Conservation (phyloP, 2,329 filamentous ascomycete genomes). For the Calonectria ilicicola region DNA sequence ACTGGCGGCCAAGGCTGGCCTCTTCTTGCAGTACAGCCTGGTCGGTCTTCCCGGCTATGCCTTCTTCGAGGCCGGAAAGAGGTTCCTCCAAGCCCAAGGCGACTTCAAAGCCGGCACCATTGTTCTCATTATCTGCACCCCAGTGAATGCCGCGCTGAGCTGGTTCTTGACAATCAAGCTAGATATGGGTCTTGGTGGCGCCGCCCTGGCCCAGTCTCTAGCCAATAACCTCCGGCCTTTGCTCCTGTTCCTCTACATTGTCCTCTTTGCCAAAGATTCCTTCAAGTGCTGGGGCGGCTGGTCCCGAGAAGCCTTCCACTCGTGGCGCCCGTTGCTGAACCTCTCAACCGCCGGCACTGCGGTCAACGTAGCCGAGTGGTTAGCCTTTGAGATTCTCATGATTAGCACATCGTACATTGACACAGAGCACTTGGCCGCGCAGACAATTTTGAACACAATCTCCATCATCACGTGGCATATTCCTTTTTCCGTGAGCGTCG, state of each 20-base stretch:
- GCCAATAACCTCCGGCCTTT: conserved; percentile 62
- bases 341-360: conserved; percentile 53
- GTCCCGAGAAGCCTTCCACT: conserved; percentile 48
- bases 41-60: conserved; percentile 65
- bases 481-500: conserved; percentile 57
- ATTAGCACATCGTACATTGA: conserved; percentile 58
- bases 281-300: conserved; percentile 53
- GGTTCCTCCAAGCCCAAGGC: conserved; percentile 67
- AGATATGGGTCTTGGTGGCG: conserved; percentile 61
- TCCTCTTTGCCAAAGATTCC: conserved; percentile 52
- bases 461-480: conserved; percentile 57
- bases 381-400: conserved; percentile 57
- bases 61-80: conserved; percentile 65
- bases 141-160: conserved; percentile 60
- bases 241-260: conserved; percentile 59
- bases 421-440: conserved; percentile 56
- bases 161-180: conserved; percentile 59
- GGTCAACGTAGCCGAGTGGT: conserved; percentile 57
- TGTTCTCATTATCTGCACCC: conserved; percentile 60
- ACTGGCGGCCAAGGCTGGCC: conserved; percentile 61
- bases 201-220: conserved; percentile 62
- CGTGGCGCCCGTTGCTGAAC: conserved; percentile 54
- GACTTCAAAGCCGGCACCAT: conserved; percentile 62
- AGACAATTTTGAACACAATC: conserved; percentile 55
- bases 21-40: conserved; percentile 61